Conservation (phyloP, 2,329 filamentous ascomycete species). For the Cladophialophora exuberans region DNA sequence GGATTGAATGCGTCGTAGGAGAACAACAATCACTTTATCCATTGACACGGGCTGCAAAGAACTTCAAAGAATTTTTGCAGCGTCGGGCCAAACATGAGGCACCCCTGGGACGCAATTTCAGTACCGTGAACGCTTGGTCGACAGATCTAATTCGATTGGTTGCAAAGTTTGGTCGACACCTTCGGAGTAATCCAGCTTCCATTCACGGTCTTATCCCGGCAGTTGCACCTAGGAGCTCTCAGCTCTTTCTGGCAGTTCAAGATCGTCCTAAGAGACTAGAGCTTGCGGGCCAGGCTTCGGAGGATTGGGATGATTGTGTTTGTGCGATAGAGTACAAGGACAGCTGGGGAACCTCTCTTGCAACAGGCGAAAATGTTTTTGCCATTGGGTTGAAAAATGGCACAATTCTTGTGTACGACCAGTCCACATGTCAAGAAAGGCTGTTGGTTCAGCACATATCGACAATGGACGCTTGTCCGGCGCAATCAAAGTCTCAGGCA, state of each 20-base stretch:
- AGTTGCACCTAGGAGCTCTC: neutral
- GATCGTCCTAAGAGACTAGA: neutral
- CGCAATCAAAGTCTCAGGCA: no score
- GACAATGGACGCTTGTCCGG: neutral
- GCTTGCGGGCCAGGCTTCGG: neutral
- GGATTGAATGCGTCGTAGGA: conserved; percentile 1
- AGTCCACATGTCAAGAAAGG: conserved; percentile 1
- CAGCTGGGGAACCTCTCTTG: neutral
- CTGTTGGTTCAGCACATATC: neutral
- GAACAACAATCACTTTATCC: conserved; percentile 1
- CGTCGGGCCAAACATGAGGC: neutral
- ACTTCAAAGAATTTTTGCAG: neutral
- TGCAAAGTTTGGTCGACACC: conserved; percentile 5
- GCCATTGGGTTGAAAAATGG: conserved; percentile 3
- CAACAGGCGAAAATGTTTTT: conserved; percentile 1
- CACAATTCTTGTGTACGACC: neutral
- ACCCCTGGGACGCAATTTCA: neutral
- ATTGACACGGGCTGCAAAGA: neutral
- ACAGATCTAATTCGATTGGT: conserved; percentile 3
- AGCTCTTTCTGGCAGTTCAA: neutral
- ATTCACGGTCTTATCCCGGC: neutral
- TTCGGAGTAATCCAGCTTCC: neutral
- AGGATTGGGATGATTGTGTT: conserved; percentile 6
- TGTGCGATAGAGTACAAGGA: neutral
- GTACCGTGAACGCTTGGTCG: neutral